Conservation (phyloP, 2,329 filamentous ascomycete genomes). For the Beauveria scarabaeidicola region DNA sequence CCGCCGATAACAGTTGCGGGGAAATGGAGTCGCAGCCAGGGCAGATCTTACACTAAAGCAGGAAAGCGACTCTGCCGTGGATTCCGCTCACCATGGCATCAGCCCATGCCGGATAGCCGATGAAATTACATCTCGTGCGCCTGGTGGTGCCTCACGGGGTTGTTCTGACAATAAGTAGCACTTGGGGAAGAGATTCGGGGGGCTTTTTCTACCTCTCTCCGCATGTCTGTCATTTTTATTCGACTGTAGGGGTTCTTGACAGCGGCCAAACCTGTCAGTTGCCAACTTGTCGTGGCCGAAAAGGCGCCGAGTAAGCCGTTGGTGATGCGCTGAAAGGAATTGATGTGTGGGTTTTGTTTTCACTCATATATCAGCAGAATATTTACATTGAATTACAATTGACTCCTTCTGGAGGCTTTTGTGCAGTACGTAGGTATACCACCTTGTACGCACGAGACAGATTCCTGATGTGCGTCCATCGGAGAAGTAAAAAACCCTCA, state of each 20-base stretch:
- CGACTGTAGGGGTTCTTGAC: background rate
- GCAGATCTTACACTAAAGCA: background rate
- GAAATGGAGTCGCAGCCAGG: background rate
- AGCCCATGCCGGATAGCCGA: conserved; percentile 5
- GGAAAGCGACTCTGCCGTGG: background rate
- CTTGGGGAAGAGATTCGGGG: background rate
- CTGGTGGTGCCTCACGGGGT: too few species aligned
- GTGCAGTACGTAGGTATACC: too few species aligned
- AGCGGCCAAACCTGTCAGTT: background rate
- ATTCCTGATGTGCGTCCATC: too few species aligned
- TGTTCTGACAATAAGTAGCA: background rate
- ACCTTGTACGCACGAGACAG: too few species aligned
- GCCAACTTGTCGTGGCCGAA: background rate
- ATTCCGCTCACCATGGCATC: background rate
- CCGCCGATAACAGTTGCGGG: background rate
- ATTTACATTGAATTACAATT: too few species aligned
- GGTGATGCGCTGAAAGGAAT: background rate
- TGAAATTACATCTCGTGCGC: background rate
- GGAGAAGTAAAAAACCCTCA: too few species aligned
- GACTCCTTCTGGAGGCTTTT: too few species aligned
- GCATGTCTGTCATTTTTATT: background rate
- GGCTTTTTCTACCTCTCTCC: background rate
- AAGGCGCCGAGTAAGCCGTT: background rate
- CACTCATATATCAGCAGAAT: too few species aligned
- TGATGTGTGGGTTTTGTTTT: background rate